Conservation (phyloP, 2,329 filamentous ascomycete genomes). For the Microcyclosporella mali region DNA sequence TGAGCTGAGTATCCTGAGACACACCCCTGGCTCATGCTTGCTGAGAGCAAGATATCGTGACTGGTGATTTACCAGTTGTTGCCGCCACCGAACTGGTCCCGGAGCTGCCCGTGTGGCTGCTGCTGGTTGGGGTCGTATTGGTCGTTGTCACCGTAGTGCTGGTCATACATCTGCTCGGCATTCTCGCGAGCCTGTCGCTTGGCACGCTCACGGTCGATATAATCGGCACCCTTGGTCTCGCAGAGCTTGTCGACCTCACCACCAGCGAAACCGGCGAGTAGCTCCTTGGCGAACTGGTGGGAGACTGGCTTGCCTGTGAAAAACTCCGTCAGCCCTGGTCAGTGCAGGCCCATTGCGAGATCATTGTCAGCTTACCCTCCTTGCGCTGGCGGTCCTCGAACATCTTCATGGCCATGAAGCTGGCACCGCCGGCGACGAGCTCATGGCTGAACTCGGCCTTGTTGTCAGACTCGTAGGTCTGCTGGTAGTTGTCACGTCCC, state of each 20-base stretch:
- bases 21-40: too few relatives aligned
- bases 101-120: conserved; percentile 29
- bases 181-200: conserved; percentile 41
- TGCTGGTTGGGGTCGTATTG: conserved; percentile 44
- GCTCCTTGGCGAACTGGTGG: conserved; percentile 72
- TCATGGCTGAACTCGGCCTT: conserved; percentile 66
- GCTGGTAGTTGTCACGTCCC: conserved; percentile 48
- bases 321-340: too few relatives aligned
- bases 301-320: conserved; percentile 59
- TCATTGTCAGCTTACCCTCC: conserved; percentile 43
- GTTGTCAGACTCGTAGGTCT: conserved; percentile 46
- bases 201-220: conserved; percentile 43
- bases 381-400: conserved; percentile 69
- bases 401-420: conserved; percentile 73
- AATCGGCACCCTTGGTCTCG: conserved; percentile 50
- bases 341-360: too few relatives aligned
- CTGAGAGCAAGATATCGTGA: too few relatives aligned
- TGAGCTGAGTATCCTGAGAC: too few relatives aligned
- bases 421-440: conserved; percentile 66
- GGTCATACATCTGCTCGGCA: conserved; percentile 44
- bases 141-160: conserved; percentile 43
- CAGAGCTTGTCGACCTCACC: conserved; percentile 70
- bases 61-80: not conserved
- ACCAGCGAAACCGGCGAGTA: conserved; percentile 64
- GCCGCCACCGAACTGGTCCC: conserved; percentile 25